Conservation (phyloP, 441 rosid genomes). For the Populus trichocarpa region DNA sequence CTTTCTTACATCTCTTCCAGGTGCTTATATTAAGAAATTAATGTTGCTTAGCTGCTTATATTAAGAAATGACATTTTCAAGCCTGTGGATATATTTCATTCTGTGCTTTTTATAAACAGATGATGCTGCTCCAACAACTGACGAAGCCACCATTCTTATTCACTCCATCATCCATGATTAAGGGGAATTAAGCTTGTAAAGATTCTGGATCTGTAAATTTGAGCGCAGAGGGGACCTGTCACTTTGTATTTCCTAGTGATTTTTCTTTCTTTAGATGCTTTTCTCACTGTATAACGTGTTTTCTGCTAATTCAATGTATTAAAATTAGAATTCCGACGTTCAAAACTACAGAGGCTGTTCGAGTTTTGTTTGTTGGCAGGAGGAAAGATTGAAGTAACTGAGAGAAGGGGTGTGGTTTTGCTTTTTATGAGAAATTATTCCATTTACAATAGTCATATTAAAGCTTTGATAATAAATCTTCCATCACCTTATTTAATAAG, state of each 20-base stretch:
- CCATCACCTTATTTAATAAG: no score
- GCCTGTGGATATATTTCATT: not conserved
- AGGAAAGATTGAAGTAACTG: not conserved
- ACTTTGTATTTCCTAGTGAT: not conserved
- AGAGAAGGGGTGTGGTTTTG: not conserved
- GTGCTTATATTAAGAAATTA: conserved; percentile 3
- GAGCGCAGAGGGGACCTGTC: not conserved
- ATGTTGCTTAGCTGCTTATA: not conserved
- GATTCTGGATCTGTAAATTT: not conserved
- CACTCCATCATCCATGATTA: conserved; percentile 61
- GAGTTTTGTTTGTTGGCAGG: not conserved
- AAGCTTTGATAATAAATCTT: not conserved
- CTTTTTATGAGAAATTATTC: not conserved
- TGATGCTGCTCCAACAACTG: conserved; percentile 58
- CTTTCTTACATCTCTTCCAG: conserved; percentile 51
- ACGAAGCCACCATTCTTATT: conserved; percentile 68
- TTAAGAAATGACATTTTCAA: not conserved
- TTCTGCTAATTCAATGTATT: not conserved
- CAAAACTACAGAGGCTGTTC: not conserved
- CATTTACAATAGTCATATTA: not conserved
- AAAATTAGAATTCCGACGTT: not conserved
- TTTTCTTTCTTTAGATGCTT: not conserved
- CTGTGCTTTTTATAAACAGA: conserved; percentile 28
- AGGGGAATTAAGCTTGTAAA: not conserved
- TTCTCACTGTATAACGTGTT: not conserved